These are phyloP conservation scores for Stagonosporopsis rhizophila DNA, from an alignment of 2,329 filamentous ascomycete species.

Conservation along the genomic window DNA sequence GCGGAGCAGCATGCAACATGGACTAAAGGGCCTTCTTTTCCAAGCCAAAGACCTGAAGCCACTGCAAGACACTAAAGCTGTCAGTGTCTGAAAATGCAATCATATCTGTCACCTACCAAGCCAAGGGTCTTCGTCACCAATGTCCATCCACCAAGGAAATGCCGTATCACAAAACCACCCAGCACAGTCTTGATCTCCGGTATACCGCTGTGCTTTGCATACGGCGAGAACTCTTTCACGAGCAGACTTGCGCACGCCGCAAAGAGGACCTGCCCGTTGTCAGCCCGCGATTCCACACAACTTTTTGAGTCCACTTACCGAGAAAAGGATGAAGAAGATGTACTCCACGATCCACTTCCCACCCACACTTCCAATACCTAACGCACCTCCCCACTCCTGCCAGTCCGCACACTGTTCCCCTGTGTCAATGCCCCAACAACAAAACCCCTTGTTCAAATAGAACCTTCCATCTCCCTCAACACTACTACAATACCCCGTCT, in stretches of 20 bases:
- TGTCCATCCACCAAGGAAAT: constrained; percentile 88
- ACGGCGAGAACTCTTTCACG: constrained; percentile 82
- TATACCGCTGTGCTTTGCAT: constrained; percentile 94
- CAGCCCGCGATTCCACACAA: constrained; percentile 14
- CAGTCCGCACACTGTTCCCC: constrained; percentile 84
- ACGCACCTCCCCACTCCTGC: constrained; percentile 80
- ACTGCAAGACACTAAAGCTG: constrained; percentile 79
- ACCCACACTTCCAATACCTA: constrained; percentile 69
- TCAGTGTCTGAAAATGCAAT: constrained; percentile 22
- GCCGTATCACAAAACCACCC: constrained; percentile 89
- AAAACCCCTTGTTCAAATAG: constrained; percentile 90
- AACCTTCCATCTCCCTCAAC: constrained; percentile 82
- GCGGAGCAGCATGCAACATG: constrained; percentile 97
- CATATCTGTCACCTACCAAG: constrained; percentile 64
- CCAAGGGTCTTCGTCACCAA: constrained; percentile 88
- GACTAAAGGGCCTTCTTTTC: constrained; percentile 93
- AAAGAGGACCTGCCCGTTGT: constrained; percentile 69
- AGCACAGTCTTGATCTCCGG: constrained; percentile 97
- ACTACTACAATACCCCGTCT: constrained; percentile 84
- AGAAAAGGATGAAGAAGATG: constrained; percentile 83
- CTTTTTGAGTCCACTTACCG: constrained; percentile 62
- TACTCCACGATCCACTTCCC: constrained; percentile 87
- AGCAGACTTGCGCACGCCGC: constrained; percentile 79
- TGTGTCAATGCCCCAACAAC: constrained; percentile 84
- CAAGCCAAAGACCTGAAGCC: constrained; percentile 93